Evolutionary conservation across 192 early-diverging fungal genomes (phyloP).

Genomic region (Podila verticillata): DNA sequence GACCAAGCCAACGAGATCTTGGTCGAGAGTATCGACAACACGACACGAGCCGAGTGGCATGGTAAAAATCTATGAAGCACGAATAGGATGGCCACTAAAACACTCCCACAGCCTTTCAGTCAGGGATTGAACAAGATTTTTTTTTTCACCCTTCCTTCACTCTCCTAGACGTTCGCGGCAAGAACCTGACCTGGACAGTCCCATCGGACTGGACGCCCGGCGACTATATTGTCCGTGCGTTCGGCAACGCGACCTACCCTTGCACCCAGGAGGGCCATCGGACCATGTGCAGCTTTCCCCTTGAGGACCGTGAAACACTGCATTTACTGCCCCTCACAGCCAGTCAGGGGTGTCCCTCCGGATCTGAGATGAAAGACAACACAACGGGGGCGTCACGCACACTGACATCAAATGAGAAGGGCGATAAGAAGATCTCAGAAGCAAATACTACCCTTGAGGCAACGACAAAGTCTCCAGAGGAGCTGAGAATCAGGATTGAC

Average conservation of each 20-base stretch:
- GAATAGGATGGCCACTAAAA: too few species aligned
- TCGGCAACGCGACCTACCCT: constrained; percentile 19
- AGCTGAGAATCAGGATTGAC: not conserved
- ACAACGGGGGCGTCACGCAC: not conserved
- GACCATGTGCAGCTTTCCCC: not conserved
- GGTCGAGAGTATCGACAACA: constrained; percentile 12
- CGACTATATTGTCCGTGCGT: constrained; percentile 16
- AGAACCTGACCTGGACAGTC: constrained; percentile 9
- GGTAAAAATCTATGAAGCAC: not conserved
- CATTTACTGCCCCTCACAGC: not conserved
- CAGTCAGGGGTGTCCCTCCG: not conserved
- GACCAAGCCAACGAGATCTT: not conserved
- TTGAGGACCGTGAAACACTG: constrained; percentile 14
- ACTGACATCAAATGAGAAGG: not conserved
- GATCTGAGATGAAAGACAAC: not conserved
- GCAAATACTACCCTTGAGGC: not conserved
- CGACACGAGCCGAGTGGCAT: constrained; percentile 20
- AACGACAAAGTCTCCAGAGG: not conserved
- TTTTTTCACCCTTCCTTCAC: not conserved
- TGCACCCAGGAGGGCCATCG: constrained; percentile 4
- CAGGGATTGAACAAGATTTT: too few species aligned
- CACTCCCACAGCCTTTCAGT: too few species aligned
- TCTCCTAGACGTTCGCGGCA: constrained; percentile 5
- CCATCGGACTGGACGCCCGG: constrained; percentile 9
- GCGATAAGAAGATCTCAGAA: not conserved